Conservation (phyloP, 2,329 filamentous ascomycete genomes). For the Ceratocystis colombiana region DNA sequence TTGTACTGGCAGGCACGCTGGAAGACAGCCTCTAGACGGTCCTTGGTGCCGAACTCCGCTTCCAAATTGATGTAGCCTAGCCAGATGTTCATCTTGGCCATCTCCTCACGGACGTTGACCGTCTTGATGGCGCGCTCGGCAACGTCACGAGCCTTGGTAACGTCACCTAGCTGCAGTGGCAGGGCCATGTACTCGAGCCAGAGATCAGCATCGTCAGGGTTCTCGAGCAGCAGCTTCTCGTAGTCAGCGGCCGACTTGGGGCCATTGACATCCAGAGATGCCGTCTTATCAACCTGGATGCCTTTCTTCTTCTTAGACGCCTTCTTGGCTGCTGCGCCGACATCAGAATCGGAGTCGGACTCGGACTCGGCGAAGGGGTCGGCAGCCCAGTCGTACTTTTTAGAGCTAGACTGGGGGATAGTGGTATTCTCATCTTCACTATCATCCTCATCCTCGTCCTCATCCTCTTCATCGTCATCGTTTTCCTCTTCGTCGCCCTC, state of each 20-base stretch:
- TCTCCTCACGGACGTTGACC: conserved; percentile 82
- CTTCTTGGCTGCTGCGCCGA: conserved; percentile 56
- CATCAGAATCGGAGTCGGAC: conserved; percentile 38
- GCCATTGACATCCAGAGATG: conserved; percentile 78
- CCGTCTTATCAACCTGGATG: conserved; percentile 79
- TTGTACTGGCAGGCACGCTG: conserved; percentile 90
- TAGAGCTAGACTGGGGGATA: conserved; percentile 42
- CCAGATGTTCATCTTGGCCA: conserved; percentile 93
- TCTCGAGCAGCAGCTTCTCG: conserved; percentile 81
- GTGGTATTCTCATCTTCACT: conserved; percentile 34
- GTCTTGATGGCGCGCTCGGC: conserved; percentile 83
- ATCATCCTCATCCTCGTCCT: conserved; percentile 32
- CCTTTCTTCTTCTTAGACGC: conserved; percentile 52
- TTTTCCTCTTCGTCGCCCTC: conserved; percentile 36
- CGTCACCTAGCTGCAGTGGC: conserved; percentile 83
- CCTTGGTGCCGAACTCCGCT: conserved; percentile 76
- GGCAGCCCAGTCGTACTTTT: conserved; percentile 84
- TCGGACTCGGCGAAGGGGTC: conserved; percentile 54
- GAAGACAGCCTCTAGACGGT: conserved; percentile 75
- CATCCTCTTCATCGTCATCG: conserved; percentile 34
- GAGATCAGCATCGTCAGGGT: conserved; percentile 83
- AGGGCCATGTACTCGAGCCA: conserved; percentile 99
- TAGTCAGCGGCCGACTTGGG: conserved; percentile 87
- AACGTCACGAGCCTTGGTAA: conserved; percentile 77
- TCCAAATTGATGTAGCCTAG: conserved; percentile 89